A percentile compares a stretch with the other conserved stretches of the same genome.
phyloP scores from a whole-genome alignment of 768 basidiomycete species.

The Gyrodon lividus region DNA sequence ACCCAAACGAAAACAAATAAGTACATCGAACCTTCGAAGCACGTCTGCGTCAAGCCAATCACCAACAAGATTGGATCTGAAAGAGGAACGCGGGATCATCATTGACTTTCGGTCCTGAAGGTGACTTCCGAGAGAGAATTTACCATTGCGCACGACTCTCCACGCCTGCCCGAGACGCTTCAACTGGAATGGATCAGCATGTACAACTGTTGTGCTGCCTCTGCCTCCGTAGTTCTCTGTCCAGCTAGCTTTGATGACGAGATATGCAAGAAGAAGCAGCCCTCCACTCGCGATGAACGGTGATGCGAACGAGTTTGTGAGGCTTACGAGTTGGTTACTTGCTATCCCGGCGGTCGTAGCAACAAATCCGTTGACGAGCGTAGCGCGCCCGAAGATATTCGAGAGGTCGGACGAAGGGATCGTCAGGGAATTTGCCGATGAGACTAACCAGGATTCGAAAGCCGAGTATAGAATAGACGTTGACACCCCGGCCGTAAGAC shows the following conservation, averaged over 20 bases:
- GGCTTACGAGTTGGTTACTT: constrained; percentile 61
- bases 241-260: constrained; percentile 60
- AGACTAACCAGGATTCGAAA: constrained; percentile 78
- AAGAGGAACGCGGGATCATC: not conserved
- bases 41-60: constrained; percentile 73
- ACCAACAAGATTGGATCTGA: constrained; percentile 61
- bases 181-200: constrained; percentile 48
- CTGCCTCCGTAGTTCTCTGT: constrained; percentile 65
- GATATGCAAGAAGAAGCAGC: constrained; percentile 52
- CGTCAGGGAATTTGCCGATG: constrained; percentile 50
- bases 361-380: constrained; percentile 70
- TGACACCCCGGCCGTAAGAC: constrained; percentile 67
- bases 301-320: constrained; percentile 50
- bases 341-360: constrained; percentile 66
- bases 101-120: not conserved
- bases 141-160: constrained; percentile 54
- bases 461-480: constrained; percentile 75
- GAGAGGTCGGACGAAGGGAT: constrained; percentile 61
- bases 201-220: constrained; percentile 24
- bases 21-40: constrained; percentile 85
- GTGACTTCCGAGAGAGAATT: not conserved
- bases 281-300: constrained; percentile 67
- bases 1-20: constrained; percentile 86
- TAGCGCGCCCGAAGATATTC: constrained; percentile 69
- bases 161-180: constrained; percentile 55